phyloP scores from a whole-genome alignment of 768 basidiomycete species.

The Macrolepiota dolichaula region DNA sequence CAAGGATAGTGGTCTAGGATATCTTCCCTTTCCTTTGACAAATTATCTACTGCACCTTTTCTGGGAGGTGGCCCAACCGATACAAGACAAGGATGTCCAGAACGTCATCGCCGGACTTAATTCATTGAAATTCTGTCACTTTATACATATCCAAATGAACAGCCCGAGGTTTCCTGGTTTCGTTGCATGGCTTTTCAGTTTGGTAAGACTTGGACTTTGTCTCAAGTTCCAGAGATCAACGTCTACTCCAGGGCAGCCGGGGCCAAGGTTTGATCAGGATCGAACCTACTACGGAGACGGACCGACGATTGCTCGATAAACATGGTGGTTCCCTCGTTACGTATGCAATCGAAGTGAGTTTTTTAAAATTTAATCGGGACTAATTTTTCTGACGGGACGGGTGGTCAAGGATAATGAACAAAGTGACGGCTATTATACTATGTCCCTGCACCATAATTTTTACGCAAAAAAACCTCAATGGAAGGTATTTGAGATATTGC shows the following conservation, averaged over 20 bases:
- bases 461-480: neutral
- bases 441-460: neutral
- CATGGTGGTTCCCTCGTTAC: neutral
- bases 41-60: neutral
- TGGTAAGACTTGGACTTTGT: neutral
- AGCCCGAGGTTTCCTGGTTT: neutral
- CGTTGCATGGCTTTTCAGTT: neutral
- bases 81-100: neutral
- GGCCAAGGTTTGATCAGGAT: neutral
- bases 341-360: neutral
- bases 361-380: neutral
- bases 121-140: neutral
- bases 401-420: neutral
- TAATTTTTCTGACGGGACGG: neutral
- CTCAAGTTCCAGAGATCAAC: neutral
- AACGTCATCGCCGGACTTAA: neutral
- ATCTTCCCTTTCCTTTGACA: neutral
- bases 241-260: neutral
- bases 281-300: neutral
- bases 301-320: neutral
- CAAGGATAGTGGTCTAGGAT: neutral
- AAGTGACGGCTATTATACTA: neutral
- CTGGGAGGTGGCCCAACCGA: neutral
- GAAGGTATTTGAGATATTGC: neutral
- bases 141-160: neutral